Conservation (phyloP, 73 alveolate species). For the Breviolum minutum region DNA sequence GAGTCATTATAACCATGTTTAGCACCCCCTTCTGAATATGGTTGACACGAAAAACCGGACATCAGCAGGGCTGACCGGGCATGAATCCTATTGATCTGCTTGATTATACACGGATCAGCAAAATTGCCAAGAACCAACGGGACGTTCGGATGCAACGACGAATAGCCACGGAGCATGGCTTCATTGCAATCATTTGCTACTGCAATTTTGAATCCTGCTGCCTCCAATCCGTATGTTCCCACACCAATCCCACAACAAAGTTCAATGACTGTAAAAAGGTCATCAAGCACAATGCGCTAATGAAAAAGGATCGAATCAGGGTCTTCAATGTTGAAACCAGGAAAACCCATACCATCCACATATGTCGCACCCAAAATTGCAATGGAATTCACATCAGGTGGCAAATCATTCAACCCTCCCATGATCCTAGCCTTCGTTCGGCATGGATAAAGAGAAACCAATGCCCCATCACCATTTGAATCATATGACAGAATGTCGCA, state of each 20-base stretch:
- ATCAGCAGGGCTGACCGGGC: background rate
- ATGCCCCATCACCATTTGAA: no score
- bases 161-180: background rate
- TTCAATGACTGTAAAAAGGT: background rate
- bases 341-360: no score
- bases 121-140: background rate
- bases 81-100: background rate
- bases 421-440: no score
- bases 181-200: background rate
- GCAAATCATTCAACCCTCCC: no score
- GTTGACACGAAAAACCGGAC: background rate
- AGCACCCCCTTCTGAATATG: background rate
- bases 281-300: background rate
- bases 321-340: background rate
- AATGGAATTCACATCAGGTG: no score
- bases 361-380: no score
- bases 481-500: no score
- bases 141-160: background rate
- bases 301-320: background rate
- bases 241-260: background rate
- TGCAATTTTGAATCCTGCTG: background rate
- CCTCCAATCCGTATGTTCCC: background rate
- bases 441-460: no score
- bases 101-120: background rate
- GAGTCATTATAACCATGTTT: background rate